A percentile compares a stretch with the other conserved stretches of the same genome.
These are phyloP conservation scores for Globisporangium rhizosaccharum DNA, from an alignment of 352 stramenopile species.

Conservation along the genomic window DNA sequence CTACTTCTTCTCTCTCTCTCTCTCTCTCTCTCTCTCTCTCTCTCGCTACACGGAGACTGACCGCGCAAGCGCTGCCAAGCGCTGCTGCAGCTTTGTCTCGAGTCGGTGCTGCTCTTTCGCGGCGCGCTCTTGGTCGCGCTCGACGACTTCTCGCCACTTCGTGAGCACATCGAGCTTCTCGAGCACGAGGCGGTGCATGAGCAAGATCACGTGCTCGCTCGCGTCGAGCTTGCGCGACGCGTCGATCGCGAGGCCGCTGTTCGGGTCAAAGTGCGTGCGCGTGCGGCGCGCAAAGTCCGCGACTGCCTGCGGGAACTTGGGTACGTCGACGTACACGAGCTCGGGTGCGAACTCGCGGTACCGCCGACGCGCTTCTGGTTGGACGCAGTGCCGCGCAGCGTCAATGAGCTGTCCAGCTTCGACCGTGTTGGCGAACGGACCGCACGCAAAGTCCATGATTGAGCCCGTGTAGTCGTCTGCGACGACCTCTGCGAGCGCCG, in stretches of 20 bases:
- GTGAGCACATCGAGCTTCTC: conserved; percentile 71
- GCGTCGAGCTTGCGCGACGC: conserved; percentile 51
- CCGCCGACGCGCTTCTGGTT: conserved; percentile 61
- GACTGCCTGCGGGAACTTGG: conserved; percentile 61
- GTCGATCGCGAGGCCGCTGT: conserved; percentile 48
- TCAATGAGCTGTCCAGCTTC: conserved; percentile 70
- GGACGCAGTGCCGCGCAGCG: conserved; percentile 46
- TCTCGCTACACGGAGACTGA: conserved; percentile 42
- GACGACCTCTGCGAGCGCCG: conserved; percentile 58
- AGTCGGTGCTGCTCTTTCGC: conserved; percentile 39
- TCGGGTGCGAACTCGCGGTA: conserved; percentile 54
- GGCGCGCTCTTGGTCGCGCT: conserved; percentile 47
- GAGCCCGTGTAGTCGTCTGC: conserved; percentile 60
- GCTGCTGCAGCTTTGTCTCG: conserved; percentile 59
- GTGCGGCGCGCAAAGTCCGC: conserved; percentile 52
- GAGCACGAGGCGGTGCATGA: conserved; percentile 70
- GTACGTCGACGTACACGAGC: conserved; percentile 38
- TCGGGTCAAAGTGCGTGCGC: conserved; percentile 47
- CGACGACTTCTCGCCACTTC: conserved; percentile 51
- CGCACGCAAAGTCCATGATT: conserved; percentile 63
- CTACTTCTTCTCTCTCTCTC: background rate
- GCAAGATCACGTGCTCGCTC: conserved; percentile 66
- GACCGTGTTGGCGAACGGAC: conserved; percentile 56
- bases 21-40: background rate
- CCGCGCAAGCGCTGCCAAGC: conserved; percentile 46